These are phyloP conservation scores for Puccinia horiana DNA, from an alignment of 1,284 basidiomycete genomes.

Conservation along the genomic window DNA sequence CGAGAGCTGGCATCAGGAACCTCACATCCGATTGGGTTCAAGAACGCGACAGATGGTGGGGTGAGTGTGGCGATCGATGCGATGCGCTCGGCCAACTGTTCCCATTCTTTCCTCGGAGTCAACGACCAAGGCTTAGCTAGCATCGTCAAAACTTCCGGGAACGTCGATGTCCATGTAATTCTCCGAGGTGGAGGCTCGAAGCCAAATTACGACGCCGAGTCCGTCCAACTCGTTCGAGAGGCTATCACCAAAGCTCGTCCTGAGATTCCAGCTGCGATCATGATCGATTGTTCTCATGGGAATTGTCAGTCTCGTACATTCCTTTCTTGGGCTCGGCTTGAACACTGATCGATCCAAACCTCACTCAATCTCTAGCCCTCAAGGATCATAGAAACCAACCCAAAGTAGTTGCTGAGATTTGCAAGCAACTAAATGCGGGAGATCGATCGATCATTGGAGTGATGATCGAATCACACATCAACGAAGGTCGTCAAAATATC, in stretches of 20 bases:
- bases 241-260: constrained; percentile 78
- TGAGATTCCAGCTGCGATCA: constrained; percentile 55
- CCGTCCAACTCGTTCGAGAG: constrained; percentile 71
- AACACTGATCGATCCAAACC: not conserved
- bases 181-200: constrained; percentile 81
- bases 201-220: constrained; percentile 78
- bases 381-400: constrained; percentile 67
- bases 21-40: constrained; percentile 82
- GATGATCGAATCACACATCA: constrained; percentile 94
- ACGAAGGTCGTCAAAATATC: constrained; percentile 83
- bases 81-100: constrained; percentile 78
- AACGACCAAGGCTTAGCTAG: constrained; percentile 88
- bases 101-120: constrained; percentile 88
- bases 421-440: constrained; percentile 69
- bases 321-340: not conserved
- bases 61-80: constrained; percentile 72
- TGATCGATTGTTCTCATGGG: constrained; percentile 78
- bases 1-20: constrained; percentile 81
- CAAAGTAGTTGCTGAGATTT: constrained; percentile 64
- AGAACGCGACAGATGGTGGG: constrained; percentile 60
- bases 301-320: constrained; percentile 69
- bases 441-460: constrained; percentile 87
- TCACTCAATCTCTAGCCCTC: constrained; percentile 54
- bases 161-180: constrained; percentile 87
- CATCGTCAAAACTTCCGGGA: constrained; percentile 84